These are phyloP conservation scores for Quercus lobata DNA, from an alignment of 331 rosid genomes.

Conservation along the genomic window DNA sequence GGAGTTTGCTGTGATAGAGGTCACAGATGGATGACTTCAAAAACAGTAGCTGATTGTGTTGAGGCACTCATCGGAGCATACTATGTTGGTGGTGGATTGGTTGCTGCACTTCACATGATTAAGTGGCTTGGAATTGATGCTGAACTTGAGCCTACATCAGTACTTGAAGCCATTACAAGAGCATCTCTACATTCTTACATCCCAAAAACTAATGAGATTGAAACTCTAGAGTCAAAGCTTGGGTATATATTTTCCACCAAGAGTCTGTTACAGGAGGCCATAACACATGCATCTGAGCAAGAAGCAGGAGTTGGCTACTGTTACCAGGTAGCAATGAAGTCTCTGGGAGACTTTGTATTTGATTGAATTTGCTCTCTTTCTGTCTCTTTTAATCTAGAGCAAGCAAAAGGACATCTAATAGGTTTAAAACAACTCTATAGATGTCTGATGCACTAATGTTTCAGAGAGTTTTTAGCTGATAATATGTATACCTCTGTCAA, in stretches of 20 bases:
- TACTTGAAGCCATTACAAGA: conserved; percentile 50
- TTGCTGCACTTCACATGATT: conserved; percentile 72
- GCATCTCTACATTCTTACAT: conserved; percentile 54
- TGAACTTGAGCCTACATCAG: conserved; percentile 62
- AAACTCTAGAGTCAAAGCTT: conserved; percentile 64
- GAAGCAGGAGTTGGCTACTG: conserved; percentile 56
- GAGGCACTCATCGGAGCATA: conserved; percentile 96
- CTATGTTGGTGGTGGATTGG: conserved; percentile 69
- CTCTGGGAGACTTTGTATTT: background rate
- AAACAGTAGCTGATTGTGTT: conserved; percentile 84
- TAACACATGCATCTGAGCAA: conserved; percentile 66
- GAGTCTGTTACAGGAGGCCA: conserved; percentile 82
- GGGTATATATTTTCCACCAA: conserved; percentile 64
- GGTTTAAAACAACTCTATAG: too few relatives aligned
- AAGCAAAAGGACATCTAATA: too few relatives aligned
- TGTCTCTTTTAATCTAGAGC: too few relatives aligned
- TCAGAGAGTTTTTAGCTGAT: too few relatives aligned
- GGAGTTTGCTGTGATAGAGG: conserved; percentile 86
- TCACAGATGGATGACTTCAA: conserved; percentile 89
- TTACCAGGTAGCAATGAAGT: conserved; percentile 61
- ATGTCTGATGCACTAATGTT: too few relatives aligned
- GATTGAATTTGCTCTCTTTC: background rate
- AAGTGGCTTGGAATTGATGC: conserved; percentile 77
- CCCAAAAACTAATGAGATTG: conserved; percentile 55
- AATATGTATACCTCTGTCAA: too few relatives aligned